A percentile compares a stretch with the other conserved stretches of the same genome.
phyloP scores from a whole-genome alignment of 257 asterid genomes.

The Solanum dulcamara region DNA sequence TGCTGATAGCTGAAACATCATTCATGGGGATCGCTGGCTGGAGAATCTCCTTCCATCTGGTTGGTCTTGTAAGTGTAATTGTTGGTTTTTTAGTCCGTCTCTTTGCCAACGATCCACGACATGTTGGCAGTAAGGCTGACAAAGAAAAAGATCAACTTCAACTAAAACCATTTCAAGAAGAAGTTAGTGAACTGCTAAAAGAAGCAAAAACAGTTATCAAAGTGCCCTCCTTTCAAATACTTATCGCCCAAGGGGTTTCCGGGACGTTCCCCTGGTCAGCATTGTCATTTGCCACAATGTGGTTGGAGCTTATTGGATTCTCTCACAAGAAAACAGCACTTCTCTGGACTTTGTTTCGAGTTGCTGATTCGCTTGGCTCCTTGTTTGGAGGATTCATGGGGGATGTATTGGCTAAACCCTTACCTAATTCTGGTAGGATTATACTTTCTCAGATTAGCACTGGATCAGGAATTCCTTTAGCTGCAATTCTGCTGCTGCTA shows the following conservation, averaged over 20 bases:
- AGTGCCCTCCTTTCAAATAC: not conserved
- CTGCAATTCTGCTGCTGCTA: constrained; percentile 58
- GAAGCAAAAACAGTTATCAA: constrained; percentile 63
- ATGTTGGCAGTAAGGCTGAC: constrained; percentile 12
- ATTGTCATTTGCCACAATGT: constrained; percentile 4
- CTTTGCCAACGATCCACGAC: constrained; percentile 65
- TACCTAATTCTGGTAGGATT: constrained; percentile 75
- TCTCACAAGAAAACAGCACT: constrained; percentile 58
- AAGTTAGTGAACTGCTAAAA: constrained; percentile 2
- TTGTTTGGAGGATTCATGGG: constrained; percentile 85
- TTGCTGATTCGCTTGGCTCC: constrained; percentile 59
- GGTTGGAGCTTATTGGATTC: constrained; percentile 8
- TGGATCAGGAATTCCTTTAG: constrained; percentile 66
- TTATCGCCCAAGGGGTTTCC: constrained; percentile 3
- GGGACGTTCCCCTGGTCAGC: constrained; percentile 9
- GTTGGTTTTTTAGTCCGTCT: constrained; percentile 54
- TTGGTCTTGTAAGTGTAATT: constrained; percentile 49
- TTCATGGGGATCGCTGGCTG: constrained; percentile 80
- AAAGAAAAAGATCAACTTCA: constrained; percentile 16
- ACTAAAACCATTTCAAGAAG: not conserved
- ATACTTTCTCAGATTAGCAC: constrained; percentile 76
- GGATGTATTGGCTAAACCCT: constrained; percentile 43
- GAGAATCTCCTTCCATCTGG: constrained; percentile 76
- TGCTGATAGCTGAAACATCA: constrained; percentile 54
- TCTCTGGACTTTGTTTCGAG: constrained; percentile 45